These are phyloP conservation scores for Aspergillus uvarum DNA, from an alignment of 2,329 filamentous ascomycete species.

Conservation along the genomic window DNA sequence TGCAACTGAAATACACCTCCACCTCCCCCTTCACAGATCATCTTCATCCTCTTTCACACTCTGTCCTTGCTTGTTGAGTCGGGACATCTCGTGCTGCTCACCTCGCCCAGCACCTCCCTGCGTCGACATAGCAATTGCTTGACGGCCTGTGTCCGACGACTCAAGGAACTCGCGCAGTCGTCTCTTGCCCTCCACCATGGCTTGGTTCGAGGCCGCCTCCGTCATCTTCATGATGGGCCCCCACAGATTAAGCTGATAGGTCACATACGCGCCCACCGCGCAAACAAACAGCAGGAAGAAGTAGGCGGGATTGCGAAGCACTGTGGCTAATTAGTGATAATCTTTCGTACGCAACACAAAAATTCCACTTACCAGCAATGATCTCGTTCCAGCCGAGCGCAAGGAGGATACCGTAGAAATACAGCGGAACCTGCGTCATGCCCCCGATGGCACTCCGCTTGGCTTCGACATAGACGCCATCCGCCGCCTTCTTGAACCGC, in stretches of 20 bases:
- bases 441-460: constrained; percentile 96
- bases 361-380: constrained; percentile 69
- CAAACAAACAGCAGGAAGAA: constrained; percentile 83
- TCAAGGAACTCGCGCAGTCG: constrained; percentile 86
- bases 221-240: constrained; percentile 95
- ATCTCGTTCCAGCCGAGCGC: constrained; percentile 99
- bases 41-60: constrained; percentile 28
- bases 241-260: constrained; percentile 91
- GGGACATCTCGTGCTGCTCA: constrained; percentile 61
- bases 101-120: constrained; percentile 34
- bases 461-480: constrained; percentile 96
- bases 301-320: constrained; percentile 88
- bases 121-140: constrained; percentile 74
- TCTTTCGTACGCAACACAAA: not conserved
- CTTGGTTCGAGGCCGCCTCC: constrained; percentile 83
- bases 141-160: constrained; percentile 77
- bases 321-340: constrained; percentile 48
- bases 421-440: constrained; percentile 87
- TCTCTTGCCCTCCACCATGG: constrained; percentile 87
- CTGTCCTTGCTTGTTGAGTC: constrained; percentile 31
- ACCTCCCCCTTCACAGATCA: constrained; percentile 32
- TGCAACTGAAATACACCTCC: constrained; percentile 1
- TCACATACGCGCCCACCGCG: constrained; percentile 77
- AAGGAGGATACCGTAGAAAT: constrained; percentile 87
- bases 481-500: constrained; percentile 96